Conservation (phyloP, 805 yeast genomes). For the Yarrowia sp. region DNA sequence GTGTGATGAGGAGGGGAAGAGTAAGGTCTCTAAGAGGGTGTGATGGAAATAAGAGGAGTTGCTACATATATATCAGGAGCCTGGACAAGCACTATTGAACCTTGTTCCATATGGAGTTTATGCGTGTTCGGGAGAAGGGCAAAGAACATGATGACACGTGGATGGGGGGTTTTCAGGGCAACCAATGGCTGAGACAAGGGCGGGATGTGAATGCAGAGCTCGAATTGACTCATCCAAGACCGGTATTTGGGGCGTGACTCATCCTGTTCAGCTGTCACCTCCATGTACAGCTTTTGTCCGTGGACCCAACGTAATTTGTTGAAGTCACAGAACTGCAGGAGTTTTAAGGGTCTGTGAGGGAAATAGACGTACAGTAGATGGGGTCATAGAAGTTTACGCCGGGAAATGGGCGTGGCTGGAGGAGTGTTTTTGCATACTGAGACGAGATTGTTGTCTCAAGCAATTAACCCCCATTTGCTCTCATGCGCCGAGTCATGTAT, state of each 20-base stretch:
- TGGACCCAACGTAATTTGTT: slow-evolving; percentile 21
- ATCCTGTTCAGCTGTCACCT: too few relatives aligned
- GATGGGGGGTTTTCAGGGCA: not conserved
- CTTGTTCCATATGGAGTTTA: slow-evolving; percentile 36
- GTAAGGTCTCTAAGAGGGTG: not conserved
- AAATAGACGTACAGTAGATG: slow-evolving; percentile 4
- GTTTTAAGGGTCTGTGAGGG: slow-evolving; percentile 15
- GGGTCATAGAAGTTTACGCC: slow-evolving; percentile 15
- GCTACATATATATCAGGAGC: slow-evolving; percentile 29
- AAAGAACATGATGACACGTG: slow-evolving; percentile 36
- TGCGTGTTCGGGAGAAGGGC: slow-evolving; percentile 12
- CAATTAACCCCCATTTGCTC: too few relatives aligned
- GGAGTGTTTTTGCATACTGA: not conserved
- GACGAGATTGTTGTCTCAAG: not conserved
- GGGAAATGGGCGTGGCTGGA: slow-evolving; percentile 3
- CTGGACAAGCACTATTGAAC: slow-evolving; percentile 31
- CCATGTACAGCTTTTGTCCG: not conserved
- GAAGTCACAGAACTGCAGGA: not conserved
- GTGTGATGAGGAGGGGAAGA: not conserved
- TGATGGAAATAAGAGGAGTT: slow-evolving; percentile 13
- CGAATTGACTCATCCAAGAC: too few relatives aligned
- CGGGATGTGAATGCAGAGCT: too few relatives aligned
- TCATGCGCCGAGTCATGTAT: not conserved
- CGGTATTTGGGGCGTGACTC: too few relatives aligned
- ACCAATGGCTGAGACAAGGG: too few relatives aligned